Evolutionary conservation across 257 asterid species (phyloP).

Genomic region (Solanum piurae): DNA sequence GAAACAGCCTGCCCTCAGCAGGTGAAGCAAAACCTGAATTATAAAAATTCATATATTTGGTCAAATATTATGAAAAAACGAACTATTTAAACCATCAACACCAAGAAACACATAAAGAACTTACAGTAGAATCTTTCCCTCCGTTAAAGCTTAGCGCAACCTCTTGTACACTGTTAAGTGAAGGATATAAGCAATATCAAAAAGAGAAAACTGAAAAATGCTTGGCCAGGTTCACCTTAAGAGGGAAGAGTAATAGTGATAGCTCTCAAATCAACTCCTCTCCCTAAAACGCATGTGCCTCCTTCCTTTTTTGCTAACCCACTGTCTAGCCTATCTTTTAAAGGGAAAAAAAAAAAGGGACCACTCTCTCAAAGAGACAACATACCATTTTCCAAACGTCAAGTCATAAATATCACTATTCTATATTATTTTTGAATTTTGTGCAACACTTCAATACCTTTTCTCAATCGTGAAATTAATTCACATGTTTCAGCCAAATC

Average conservation of each 20-base stretch:
- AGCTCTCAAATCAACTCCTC: not conserved
- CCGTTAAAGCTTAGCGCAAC: conserved; percentile 95
- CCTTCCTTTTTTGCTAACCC: not conserved
- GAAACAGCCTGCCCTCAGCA: conserved; percentile 80
- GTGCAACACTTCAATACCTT: not conserved
- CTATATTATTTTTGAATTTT: not conserved
- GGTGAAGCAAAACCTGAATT: conserved; percentile 77
- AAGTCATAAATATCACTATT: not conserved
- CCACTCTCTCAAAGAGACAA: not conserved
- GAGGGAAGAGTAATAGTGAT: not conserved
- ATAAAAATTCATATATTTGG: not conserved
- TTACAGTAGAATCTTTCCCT: conserved; percentile 93
- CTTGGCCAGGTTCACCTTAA: not conserved
- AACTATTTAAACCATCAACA: not conserved
- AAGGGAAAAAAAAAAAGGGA: not conserved
- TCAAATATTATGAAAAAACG: not conserved
- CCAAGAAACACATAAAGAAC: conserved; percentile 15
- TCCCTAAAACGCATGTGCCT: not conserved
- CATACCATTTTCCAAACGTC: not conserved
- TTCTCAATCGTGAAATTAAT: not conserved
- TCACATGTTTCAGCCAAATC: not conserved
- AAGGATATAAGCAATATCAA: not conserved
- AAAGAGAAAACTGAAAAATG: not conserved
- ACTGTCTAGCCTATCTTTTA: not conserved
- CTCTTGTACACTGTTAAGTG: conserved; percentile 56